A percentile compares a stretch with the other conserved stretches of the same genome.
These are phyloP conservation scores for Camellia oleifera DNA, from an alignment of 179 eudicot genomes.

Conservation along the genomic window DNA sequence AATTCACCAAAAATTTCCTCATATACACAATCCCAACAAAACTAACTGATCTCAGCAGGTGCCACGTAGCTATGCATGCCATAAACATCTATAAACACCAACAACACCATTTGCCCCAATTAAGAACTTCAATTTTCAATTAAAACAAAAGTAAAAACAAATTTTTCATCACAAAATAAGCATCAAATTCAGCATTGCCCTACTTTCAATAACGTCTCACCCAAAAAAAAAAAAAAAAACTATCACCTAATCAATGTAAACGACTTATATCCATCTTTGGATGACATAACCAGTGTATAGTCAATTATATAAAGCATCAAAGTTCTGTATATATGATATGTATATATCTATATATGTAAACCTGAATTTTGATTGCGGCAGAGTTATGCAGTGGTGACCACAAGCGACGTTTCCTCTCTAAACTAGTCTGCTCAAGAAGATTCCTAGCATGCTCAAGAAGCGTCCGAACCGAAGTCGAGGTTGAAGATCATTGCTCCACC, in stretches of 20 bases:
- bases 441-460: constrained; percentile 56
- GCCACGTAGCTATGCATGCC: too few relatives aligned
- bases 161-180: background rate
- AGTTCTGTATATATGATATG: too few relatives aligned
- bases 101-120: background rate
- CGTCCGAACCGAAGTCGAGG: constrained; percentile 41
- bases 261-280: background rate
- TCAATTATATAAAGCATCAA: background rate
- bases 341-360: background rate
- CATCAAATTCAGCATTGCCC: background rate
- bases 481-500: constrained; percentile 63
- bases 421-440: constrained; percentile 80
- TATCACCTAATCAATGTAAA: constrained; percentile 3
- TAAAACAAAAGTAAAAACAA: background rate
- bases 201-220: background rate
- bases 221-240: background rate
- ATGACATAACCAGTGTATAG: too few relatives aligned
- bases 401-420: constrained; percentile 67
- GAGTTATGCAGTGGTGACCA: constrained; percentile 60
- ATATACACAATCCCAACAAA: too few relatives aligned
- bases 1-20: too few relatives aligned
- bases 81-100: background rate
- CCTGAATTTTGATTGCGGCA: constrained; percentile 78
- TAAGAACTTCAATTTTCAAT: background rate
- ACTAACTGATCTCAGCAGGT: too few relatives aligned